Percentiles rank a stretch among this genome's conserved stretches.
Evolutionary conservation across 108 stramenopile genomes (phyloP).

Genomic region (Cyclotella baltica): DNA sequence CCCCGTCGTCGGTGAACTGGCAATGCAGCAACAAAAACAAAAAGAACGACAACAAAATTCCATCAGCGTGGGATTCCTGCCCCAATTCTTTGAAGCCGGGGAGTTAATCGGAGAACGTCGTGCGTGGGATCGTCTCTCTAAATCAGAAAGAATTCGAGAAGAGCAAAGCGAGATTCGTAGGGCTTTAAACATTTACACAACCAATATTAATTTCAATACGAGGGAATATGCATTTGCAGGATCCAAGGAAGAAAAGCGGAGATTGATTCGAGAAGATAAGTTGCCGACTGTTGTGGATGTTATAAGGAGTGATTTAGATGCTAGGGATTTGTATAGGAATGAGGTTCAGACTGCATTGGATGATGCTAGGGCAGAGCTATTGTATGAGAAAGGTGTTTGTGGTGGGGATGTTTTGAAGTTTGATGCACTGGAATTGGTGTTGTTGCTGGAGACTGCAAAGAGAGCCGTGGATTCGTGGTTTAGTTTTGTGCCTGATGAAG

Average conservation of each 20-base stretch:
- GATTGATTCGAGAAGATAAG: constrained; percentile 60
- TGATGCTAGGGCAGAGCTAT: constrained; percentile 70
- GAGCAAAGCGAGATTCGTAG: constrained; percentile 48
- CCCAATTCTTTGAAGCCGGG: constrained; percentile 50
- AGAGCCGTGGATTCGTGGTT: constrained; percentile 69
- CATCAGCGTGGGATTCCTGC: constrained; percentile 26
- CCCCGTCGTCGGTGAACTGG: constrained; percentile 45
- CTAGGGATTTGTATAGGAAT: constrained; percentile 82
- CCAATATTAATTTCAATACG: constrained; percentile 48
- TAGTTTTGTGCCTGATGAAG: constrained; percentile 63
- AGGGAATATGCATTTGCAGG: constrained; percentile 53
- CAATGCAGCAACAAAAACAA: constrained; percentile 33
- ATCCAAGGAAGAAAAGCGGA: constrained; percentile 49
- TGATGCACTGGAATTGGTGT: constrained; percentile 42
- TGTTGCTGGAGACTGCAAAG: constrained; percentile 50
- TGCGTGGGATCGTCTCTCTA: constrained; percentile 56
- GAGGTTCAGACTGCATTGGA: constrained; percentile 65
- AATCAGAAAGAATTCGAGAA: constrained; percentile 51
- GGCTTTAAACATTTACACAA: constrained; percentile 69
- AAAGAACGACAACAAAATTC: constrained; percentile 38
- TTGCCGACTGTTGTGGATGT: constrained; percentile 70
- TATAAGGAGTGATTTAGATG: constrained; percentile 80
- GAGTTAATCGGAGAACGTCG: constrained; percentile 63
- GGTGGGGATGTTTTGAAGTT: constrained; percentile 41
- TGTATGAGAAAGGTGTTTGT: constrained; percentile 46